Base-by-base conservation (phyloP, 83 land plant genomes). In the Larix sibirica region DNA sequence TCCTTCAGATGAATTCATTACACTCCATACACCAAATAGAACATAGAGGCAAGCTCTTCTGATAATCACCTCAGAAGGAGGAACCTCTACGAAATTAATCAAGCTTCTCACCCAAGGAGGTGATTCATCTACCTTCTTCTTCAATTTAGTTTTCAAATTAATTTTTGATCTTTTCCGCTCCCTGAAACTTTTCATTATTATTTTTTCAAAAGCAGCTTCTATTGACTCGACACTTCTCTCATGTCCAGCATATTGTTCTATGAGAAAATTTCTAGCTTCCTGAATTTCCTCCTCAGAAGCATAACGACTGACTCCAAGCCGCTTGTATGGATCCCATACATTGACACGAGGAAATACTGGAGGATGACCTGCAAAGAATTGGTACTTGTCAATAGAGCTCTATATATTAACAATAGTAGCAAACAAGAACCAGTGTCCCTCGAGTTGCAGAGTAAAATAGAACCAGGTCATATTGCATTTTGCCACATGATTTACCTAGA, bases 201-300 rank as follows among this genome's bases (percentile, higher is more conserved):
- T 86, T 81, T 87, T 95, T 84, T 97, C 99, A 82, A 87, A 94
- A 54, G 99, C 99, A 82, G 93, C 92, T 86, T 97, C 99, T 54
- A 97, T 92, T 13, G 98, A 81, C 84, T 95, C 98, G 64, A 79
- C 86, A 87, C 98, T 97, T 71, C 87, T 86, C 83, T 95, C 95
- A 87, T 97, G 95, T 13, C 87, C 94, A 80, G 89, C 89, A 89
- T 92, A 95, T 62, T 95, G 92, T 12, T 91, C 84, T 66, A 90
- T 20, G 24, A 97, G 92, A 83, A 91, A 97, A 81, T 95, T 95
- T 33, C 96, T 90, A 31, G 99, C 91, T 42, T 88, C 84, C 80
- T 88, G 86, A 65, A 97, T 86, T 84, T 97, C 98, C 82, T 97
- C 99, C 82, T 90, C 91, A 6, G 98, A 94, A 40, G 99, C 98